Evolutionary conservation across 345 rosid species (phyloP).

Genomic region (Raphanus sativus): DNA sequence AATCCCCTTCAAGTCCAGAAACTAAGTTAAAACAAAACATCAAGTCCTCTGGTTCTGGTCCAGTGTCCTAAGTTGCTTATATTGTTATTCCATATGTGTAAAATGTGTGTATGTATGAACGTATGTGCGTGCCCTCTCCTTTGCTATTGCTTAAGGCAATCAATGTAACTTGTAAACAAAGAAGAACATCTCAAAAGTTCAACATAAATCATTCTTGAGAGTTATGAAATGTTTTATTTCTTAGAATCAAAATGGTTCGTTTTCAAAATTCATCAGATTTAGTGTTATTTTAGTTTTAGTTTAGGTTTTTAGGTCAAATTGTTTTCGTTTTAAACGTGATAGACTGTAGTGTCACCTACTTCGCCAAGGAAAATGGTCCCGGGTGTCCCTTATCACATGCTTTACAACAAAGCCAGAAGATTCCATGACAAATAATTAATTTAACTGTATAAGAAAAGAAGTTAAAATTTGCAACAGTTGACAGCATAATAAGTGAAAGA

Average conservation of each 20-base stretch:
- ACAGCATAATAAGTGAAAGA: neutral
- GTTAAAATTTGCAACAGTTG: neutral
- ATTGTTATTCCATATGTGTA: constrained; percentile 10
- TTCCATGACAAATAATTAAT: neutral
- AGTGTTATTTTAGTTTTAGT: neutral
- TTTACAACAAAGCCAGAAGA: constrained; percentile 6
- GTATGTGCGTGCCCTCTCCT: constrained; percentile 7
- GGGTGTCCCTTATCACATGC: neutral
- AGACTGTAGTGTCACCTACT: neutral
- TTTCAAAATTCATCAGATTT: neutral
- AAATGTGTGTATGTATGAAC: constrained; percentile 4
- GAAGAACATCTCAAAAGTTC: constrained; percentile 12
- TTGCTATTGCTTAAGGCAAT: constrained; percentile 17
- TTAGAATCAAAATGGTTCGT: neutral
- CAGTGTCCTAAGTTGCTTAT: constrained; percentile 15
- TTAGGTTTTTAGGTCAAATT: neutral
- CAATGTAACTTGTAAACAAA: constrained; percentile 14
- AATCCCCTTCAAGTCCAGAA: constrained; percentile 58
- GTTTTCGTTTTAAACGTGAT: neutral
- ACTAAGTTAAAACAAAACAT: constrained; percentile 22
- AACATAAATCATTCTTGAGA: neutral
- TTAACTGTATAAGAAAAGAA: neutral
- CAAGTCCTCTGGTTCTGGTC: constrained; percentile 8
- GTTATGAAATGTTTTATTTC: neutral
- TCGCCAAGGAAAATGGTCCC: neutral